Base-by-base conservation (phyloP, 805 yeast genomes). In the Dipodascopsis tothii region DNA sequence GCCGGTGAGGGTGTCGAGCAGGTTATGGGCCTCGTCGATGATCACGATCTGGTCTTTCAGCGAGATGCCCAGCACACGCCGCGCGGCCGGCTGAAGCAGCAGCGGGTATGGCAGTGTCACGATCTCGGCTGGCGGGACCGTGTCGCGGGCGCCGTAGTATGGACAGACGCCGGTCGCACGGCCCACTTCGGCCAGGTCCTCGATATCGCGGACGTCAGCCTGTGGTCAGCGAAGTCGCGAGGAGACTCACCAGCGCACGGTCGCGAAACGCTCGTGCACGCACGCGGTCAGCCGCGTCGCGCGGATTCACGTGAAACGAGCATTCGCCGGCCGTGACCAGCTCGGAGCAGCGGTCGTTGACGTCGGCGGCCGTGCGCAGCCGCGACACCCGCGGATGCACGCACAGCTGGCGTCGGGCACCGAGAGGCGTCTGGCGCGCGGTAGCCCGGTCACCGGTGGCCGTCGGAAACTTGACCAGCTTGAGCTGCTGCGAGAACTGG, bases 11-110 rank as follows among this genome's bases (percentile, higher is more conserved):
- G 88, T 78, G 53, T 87, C 96, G 22, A 86, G 59, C 35, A 88
- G 64, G 59, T 88, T 88, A 59, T 88, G 97, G 0, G 96, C 96
- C 59, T 88, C 97, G 60, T 88, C 97, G 21, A 88, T 79, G 3
- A 90, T 74, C 0, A 90, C 77, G 2, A 88, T 72, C 1, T 88
- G 71, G 44, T 77, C 73, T 41, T 72, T 71, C 6, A 88, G 56
- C 33, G 78, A 70, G 4, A 88, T 58, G 1, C 75, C 74, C 35
- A 87, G 58, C 0, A 77, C 67, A 3, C 70, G 70, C 53, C 96
- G 68, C 0, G 92, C 66, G 5, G 70, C 67, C 9, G 70, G 70
- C 48, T 80, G 83, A 0, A 85, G 64, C 11, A 88, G 60, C 50
- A 84, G 67, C 55, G 87, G 96, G 55, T 88, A 88, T 0, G 97